Conservation (phyloP, 768 basidiomycete genomes). For the Tulasnella sp. region DNA sequence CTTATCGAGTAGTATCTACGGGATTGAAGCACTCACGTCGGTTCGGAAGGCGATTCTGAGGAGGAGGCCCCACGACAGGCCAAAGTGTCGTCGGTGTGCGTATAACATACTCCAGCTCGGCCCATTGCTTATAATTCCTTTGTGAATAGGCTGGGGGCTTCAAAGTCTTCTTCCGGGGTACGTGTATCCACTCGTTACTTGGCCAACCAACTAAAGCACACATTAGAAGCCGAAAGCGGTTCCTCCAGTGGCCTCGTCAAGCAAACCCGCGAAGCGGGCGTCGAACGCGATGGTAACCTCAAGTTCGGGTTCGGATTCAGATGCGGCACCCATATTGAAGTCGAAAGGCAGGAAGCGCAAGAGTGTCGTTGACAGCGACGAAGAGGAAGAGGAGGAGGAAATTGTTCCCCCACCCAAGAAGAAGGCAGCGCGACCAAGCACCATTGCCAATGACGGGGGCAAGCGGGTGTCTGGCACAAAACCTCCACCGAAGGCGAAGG, state of each 20-base stretch:
- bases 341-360: constrained; percentile 8
- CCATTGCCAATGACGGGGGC: constrained; percentile 18
- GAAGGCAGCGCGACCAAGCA: constrained; percentile 20
- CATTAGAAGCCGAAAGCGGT: neutral
- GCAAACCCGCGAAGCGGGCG: neutral
- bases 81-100: neutral
- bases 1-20: no score
- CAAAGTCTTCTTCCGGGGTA: neutral
- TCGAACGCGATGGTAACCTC: neutral
- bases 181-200: neutral
- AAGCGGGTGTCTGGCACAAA: constrained; percentile 19
- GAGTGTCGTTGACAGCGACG: constrained; percentile 13
- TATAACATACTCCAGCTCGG: no score
- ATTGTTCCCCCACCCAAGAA: neutral
- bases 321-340: constrained; percentile 1
- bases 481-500: constrained; percentile 19
- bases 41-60: neutral
- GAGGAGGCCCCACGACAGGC: neutral
- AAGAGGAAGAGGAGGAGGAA: constrained; percentile 17
- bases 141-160: neutral
- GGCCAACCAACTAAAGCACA: neutral
- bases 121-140: neutral
- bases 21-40: no score
- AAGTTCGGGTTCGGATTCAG: neutral
- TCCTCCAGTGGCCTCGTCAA: neutral